phyloP scores from a whole-genome alignment of 495 filamentous ascomycete genomes.

The Neurospora discreta region DNA sequence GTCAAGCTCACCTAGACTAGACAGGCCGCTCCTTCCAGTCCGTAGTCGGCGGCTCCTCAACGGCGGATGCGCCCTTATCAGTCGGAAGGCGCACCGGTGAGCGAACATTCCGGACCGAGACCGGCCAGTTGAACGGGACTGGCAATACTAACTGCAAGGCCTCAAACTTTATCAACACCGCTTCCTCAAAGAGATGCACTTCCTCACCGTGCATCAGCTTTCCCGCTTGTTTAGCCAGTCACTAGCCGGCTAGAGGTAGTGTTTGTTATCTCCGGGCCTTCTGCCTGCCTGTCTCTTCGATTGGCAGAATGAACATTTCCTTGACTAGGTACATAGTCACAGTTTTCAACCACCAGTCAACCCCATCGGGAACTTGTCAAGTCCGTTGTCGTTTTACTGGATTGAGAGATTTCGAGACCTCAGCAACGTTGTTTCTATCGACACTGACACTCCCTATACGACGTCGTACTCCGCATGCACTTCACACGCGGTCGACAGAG shows the following conservation, averaged over 20 bases:
- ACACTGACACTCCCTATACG: neutral
- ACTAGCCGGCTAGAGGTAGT: neutral
- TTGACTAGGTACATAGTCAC: neutral
- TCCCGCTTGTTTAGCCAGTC: neutral
- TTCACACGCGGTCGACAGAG: neutral
- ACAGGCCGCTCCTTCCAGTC: neutral
- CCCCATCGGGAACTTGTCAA: neutral
- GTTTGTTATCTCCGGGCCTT: neutral
- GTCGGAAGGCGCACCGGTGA: neutral
- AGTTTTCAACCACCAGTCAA: neutral
- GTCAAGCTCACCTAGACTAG: neutral
- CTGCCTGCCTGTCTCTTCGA: neutral
- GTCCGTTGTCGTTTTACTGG: neutral
- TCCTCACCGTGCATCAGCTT: neutral
- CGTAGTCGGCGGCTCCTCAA: neutral
- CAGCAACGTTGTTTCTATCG: neutral
- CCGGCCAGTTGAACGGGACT: neutral
- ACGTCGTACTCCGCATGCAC: neutral
- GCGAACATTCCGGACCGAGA: neutral
- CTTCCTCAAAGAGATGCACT: neutral
- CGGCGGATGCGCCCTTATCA: neutral
- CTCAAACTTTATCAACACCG: neutral
- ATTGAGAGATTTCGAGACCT: neutral
- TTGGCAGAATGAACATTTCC: neutral
- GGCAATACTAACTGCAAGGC: neutral